Evolutionary conservation across 805 yeast species (phyloP), one percentile per base, ranked within the genome.

Genomic region (Vanderwaltozyma yarrowii): DNA sequence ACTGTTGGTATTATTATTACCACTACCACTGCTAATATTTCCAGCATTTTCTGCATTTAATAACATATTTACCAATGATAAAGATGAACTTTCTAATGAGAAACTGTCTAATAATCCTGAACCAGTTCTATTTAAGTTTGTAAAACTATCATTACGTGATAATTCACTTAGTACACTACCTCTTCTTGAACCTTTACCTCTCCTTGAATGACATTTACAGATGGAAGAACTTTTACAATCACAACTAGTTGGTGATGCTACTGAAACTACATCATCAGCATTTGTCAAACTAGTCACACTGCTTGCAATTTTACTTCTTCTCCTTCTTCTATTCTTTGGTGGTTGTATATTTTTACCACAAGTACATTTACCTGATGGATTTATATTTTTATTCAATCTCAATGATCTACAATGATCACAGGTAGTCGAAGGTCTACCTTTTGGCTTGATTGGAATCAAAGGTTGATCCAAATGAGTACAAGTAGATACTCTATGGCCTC

Each of bases 401-500:
- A 78, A 73, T 40, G 80, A 85, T 45, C 86, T 77, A 56, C 95
- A 89, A 55, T 83, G 94, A 28, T 71, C 67, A 54, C 97, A 89
- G 53, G 87, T 95, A 2, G 95, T 79, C 0, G 95, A 78, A 1
- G 98, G 98, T 40, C 98, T 69, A 3, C 98, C 98, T 56, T 92
- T 92, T 14, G 95, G 96, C 56, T 92, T 92, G 58, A 92, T 89
- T 83, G 81, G 81, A 56, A 83, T 80, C 48, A 92, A 65, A 4
- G 94, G 94, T 53, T 84, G 85, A 48, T 92, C 95, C 0, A 88
- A 76, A 58, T 92, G 98, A 32, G 80, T 78, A 61, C 98, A 92
- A 2, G 94, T 77, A 1, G 96, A 83, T 33, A 89, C 98, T 38
- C 98, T 69, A 56, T 92, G 98, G 32, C 98, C 98, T 43, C 98